A percentile compares a stretch with the other conserved stretches of the same genome.
Evolutionary conservation across 768 basidiomycete genomes (phyloP).

Genomic region (Suillus brevipes): DNA sequence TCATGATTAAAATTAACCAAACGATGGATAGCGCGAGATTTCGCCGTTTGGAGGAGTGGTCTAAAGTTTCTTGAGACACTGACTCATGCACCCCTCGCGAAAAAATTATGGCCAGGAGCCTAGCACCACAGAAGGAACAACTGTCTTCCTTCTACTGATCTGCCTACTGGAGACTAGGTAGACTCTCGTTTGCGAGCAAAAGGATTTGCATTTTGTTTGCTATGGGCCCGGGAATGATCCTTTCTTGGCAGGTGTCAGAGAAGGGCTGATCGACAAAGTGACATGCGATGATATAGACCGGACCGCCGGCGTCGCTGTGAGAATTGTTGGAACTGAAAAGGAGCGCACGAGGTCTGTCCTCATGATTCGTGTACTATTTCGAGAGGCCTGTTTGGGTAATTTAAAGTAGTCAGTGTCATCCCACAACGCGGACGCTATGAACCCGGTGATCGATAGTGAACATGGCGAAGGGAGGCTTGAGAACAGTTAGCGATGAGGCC

Average conservation of each 20-base stretch:
- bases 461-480: background rate
- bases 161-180: background rate
- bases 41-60: background rate
- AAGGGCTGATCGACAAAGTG: background rate
- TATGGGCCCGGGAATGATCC: background rate
- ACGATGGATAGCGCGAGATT: slow-evolving; percentile 2
- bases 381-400: background rate
- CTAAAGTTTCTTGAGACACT: background rate
- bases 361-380: background rate
- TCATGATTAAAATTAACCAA: slow-evolving; percentile 4
- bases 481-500: background rate
- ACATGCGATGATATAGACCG: background rate
- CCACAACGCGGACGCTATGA: background rate
- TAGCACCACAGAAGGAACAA: background rate
- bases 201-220: background rate
- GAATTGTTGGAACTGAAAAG: background rate
- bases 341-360: background rate
- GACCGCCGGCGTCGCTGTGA: background rate
- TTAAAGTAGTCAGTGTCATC: background rate
- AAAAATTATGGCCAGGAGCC: background rate
- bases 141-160: background rate
- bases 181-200: background rate
- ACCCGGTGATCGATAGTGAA: background rate
- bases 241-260: background rate
- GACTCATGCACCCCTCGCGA: background rate